Base-by-base conservation (phyloP, 2,329 filamentous ascomycete genomes). In the Penicillium sp. region DNA sequence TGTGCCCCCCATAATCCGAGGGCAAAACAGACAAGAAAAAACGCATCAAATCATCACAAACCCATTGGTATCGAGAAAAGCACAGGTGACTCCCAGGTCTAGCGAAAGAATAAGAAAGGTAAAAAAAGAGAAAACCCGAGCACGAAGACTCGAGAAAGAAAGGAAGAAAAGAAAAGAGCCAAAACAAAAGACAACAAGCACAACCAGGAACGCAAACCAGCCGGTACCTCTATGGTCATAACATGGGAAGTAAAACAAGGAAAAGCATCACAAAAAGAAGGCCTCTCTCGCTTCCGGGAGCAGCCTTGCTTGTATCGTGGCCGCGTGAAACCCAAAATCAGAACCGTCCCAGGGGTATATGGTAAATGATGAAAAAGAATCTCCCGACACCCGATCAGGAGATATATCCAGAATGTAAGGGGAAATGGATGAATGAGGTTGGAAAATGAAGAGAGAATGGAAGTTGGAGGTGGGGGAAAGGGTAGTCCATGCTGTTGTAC, bases 191-290 rank as follows among this genome's bases (percentile, higher is more conserved):
- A 7, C 2, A 35, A 37, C 50, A 37, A 53, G n/a, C 30, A 37
- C 67, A 72, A 70, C 70, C 68, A 68, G 66, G 64, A 72, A 73
- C 72, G 71, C 67, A 74, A 72, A 62, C 67, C 68, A 70, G 63
- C 70, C 72, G 69, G 69, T 69, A 74, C 73, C 73, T 78, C 75
- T 78, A 78, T 78, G 71, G 72, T 77, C 76, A 69, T 77, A 74
- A 75, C 65, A 58, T 69, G 69, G 68, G 60, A 62, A 63, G 45
- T 5, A 53, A 7, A 54, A 63, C 65, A 62, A 53, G 62, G 42
- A n/a, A 44, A 56, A 57, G 35, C 30, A 47, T 37, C 33, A 37
- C 30, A 33, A 38, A n/a, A 62, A 68, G 73, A 68, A 73, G 65
- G 65, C 50, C 56, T 60, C 61, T 64, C 67, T 64, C 62, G 56